These are phyloP conservation scores for Fragosphaeria purpurea DNA, from an alignment of 2,329 filamentous ascomycete genomes.

Conservation along the genomic window DNA sequence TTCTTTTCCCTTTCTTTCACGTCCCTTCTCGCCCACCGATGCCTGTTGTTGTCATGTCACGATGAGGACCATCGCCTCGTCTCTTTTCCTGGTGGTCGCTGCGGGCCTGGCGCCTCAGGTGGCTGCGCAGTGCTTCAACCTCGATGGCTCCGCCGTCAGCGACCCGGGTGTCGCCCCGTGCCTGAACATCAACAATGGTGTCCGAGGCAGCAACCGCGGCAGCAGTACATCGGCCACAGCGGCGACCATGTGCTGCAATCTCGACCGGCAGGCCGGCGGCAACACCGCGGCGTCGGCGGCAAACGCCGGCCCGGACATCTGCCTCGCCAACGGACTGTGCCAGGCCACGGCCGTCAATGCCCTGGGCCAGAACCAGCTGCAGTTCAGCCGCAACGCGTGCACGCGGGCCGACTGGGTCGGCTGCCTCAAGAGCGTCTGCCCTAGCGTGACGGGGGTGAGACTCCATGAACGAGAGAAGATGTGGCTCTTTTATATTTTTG, in stretches of 20 bases:
- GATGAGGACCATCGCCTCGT: no score
- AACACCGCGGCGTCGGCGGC: neutral
- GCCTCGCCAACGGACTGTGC: conserved; percentile 5
- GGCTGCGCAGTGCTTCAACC: conserved; percentile 5
- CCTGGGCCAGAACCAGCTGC: neutral
- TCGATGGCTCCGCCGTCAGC: conserved; percentile 5
- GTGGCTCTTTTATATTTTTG: no score
- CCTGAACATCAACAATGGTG: no score
- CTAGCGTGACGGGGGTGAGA: neutral
- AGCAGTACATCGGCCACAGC: neutral
- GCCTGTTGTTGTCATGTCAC: no score
- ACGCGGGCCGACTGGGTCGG: conserved; percentile 4
- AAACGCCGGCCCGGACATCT: neutral
- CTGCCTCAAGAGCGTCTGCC: conserved; percentile 4
- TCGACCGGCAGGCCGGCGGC: neutral
- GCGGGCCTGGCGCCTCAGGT: neutral
- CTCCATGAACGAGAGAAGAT: no score
- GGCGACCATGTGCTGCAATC: conserved; percentile 5
- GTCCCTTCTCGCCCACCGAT: no score
- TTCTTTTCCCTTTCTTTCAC: no score
- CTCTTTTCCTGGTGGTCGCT: neutral
- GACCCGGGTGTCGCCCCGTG: conserved; percentile 5
- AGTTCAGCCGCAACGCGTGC: conserved; percentile 6
- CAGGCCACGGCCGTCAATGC: neutral
- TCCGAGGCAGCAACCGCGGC: neutral